A percentile compares a stretch with the other conserved stretches of the same genome.
Conservation (phyloP, 345 rosid genomes). For the Kandelia obovata region DNA sequence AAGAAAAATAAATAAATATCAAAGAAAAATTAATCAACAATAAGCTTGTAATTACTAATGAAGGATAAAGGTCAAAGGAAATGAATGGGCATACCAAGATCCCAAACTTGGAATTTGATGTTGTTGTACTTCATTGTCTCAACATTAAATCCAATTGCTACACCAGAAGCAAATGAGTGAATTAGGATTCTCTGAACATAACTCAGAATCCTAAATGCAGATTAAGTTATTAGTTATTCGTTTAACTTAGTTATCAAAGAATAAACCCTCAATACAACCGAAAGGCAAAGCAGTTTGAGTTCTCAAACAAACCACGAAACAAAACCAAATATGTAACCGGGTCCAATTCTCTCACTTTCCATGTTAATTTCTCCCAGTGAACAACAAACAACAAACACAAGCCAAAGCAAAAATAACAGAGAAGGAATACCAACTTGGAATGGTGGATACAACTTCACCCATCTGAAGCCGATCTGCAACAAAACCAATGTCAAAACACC, state of each 20-base stretch:
- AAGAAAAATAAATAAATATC: too few species aligned
- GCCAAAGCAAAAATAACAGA: not conserved
- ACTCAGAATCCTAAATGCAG: not conserved
- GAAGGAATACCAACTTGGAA: slow-evolving; percentile 64
- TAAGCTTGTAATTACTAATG: not conserved
- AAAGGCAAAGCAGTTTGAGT: not conserved
- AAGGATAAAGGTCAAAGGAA: not conserved
- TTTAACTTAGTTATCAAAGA: not conserved
- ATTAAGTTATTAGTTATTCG: not conserved
- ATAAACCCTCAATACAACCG: not conserved
- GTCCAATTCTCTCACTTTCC: not conserved
- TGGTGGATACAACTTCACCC: slow-evolving; percentile 98
- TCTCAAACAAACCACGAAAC: not conserved
- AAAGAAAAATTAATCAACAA: too few species aligned
- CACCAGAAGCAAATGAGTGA: slow-evolving; percentile 15
- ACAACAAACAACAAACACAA: not conserved
- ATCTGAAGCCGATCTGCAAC: slow-evolving; percentile 89
- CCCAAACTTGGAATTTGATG: slow-evolving; percentile 85
- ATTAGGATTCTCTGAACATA: not conserved
- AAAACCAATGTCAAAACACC: slow-evolving; percentile 9
- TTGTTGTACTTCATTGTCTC: slow-evolving; percentile 94
- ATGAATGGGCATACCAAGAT: slow-evolving; percentile 22
- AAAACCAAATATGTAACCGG: not conserved
- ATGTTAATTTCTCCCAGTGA: not conserved
- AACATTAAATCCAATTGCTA: slow-evolving; percentile 97